Base-by-base conservation (phyloP, 1,139 yeast species). In the Neolecta irregularis region DNA sequence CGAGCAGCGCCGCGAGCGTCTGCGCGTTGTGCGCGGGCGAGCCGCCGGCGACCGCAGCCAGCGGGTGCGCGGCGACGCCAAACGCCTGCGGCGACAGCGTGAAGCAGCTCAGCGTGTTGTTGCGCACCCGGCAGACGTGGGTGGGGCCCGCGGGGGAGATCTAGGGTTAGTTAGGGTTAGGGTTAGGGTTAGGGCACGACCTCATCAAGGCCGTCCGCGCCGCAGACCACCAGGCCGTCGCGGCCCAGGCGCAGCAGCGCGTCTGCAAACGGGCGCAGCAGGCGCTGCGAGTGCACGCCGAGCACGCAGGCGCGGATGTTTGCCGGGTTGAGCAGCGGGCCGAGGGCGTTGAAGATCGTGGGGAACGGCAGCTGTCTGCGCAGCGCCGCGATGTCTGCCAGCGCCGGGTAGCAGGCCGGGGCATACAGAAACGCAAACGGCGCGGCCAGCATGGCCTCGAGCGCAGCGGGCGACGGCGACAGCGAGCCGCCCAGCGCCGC, bases 331-430 rank as follows among this genome's bases (percentile, higher is more conserved):
- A 88, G 62, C 44, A 88, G 60, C 0, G 98, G 98, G 0, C 98
- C 98, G 46, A 88, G 60, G 12, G 88, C 75, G 54, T 88, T 88
- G 65, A 88, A 88, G 24, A 88, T 79, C 2, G 96, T 77, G 1
- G 98, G 96, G 11, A 85, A 67, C 0, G 93, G 94, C 41, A 88
- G 58, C 28, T 70, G 64, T 29, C 74, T 67, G 47, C 98, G 64
- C 16, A 88, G 60, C n/a, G 65, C 62, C 0, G 88, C 93, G 9
- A 85, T 88, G 40, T 67, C 65, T 24, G 72, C 81, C 92, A 88
- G 78, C 5, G 88, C 93, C n/a, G 78, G 77, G 52, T 88, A 96
- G 64, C 83, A 88, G 28, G 83, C 74, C 3, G 96, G 96, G 0
- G 98, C 98, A 53, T 79, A 77, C 25, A 88, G 61, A 52, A 79